A percentile compares a stretch with the other conserved stretches of the same genome.
Evolutionary conservation across 192 early-diverging fungal genomes (phyloP).

Genomic region (Backusella australiensis): DNA sequence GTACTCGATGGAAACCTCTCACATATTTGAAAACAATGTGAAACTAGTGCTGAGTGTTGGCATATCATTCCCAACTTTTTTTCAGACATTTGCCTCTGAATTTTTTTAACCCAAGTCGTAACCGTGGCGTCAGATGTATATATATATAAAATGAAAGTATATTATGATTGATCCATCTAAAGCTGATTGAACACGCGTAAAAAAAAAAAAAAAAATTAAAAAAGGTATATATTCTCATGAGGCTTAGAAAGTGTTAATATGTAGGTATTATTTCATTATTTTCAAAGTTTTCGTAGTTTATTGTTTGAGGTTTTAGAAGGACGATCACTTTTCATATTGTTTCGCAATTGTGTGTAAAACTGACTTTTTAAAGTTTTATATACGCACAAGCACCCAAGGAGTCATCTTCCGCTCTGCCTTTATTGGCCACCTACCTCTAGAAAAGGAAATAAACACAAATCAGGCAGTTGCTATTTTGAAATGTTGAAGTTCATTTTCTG

Average conservation of each 20-base stretch:
- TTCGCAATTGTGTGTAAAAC: background rate
- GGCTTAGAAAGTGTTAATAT: background rate
- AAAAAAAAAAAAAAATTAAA: background rate
- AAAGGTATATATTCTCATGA: background rate
- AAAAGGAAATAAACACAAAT: background rate
- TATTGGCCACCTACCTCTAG: background rate
- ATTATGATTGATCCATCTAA: background rate
- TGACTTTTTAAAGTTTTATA: background rate
- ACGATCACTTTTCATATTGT: background rate
- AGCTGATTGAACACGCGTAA: background rate
- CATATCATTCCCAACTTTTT: background rate
- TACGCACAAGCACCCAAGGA: background rate
- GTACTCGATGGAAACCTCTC: background rate
- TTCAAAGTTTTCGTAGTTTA: background rate
- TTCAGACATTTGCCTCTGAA: background rate
- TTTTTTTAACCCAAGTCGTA: background rate
- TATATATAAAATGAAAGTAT: background rate
- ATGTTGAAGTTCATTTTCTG: background rate
- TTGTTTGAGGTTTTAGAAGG: slow-evolving; percentile 3
- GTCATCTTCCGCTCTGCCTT: background rate
- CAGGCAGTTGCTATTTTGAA: background rate
- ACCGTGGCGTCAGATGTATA: background rate
- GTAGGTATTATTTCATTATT: background rate
- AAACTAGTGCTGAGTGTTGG: background rate
- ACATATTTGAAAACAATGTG: background rate